Percentiles rank a stretch among this genome's conserved stretches.
Conservation (phyloP, 1,284 basidiomycete species). For the Cryptococcus sp. region DNA sequence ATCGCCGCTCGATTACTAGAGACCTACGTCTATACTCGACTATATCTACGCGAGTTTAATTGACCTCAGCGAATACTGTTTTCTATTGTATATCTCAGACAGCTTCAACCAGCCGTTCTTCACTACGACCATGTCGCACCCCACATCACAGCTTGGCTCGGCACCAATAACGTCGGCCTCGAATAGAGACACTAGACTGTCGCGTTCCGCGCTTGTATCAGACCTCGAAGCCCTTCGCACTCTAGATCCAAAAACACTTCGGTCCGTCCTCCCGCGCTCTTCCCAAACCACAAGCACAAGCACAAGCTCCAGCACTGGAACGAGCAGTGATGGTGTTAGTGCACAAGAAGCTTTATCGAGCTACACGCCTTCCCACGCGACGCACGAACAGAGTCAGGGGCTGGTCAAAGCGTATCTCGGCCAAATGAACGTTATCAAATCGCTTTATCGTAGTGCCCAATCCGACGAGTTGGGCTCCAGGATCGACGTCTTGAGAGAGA, state of each 20-base stretch:
- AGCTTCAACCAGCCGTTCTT: background rate
- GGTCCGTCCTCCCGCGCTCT: background rate
- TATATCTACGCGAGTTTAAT: too few species aligned
- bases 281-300: background rate
- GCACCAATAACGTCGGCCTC: background rate
- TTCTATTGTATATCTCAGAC: background rate
- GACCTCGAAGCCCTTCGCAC: constrained; percentile 6
- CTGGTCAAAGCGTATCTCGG: constrained; percentile 15
- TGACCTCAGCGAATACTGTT: background rate
- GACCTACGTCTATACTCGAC: too few species aligned
- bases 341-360: background rate
- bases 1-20: too few species aligned
- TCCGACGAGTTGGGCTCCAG: constrained; percentile 17
- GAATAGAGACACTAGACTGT: background rate
- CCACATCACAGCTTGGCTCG: background rate
- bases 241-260: background rate
- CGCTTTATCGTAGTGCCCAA: constrained; percentile 6
- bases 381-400: constrained; percentile 11
- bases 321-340: constrained; percentile 10
- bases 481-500: constrained; percentile 23
- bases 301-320: background rate
- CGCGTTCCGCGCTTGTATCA: constrained; percentile 5
- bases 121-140: background rate
- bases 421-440: constrained; percentile 8
- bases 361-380: background rate